phyloP scores from a whole-genome alignment of 2,329 filamentous ascomycete genomes.

The Cytospora schulzeri region DNA sequence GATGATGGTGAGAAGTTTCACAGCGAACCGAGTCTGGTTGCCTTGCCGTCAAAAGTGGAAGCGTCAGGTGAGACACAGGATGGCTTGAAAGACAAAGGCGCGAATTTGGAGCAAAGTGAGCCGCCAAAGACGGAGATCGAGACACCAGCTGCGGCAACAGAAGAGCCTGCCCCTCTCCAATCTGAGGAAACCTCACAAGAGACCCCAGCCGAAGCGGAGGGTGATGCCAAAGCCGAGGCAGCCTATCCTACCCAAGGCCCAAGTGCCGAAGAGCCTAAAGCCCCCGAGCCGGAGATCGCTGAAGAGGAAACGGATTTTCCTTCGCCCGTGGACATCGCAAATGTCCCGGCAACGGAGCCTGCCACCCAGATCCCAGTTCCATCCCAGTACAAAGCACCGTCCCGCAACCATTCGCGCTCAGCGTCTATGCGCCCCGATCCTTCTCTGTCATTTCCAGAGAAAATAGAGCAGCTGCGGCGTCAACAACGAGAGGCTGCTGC shows the following conservation, averaged over 20 bases:
- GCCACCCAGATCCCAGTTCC: slow-evolving; percentile 15
- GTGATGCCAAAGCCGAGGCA: background rate
- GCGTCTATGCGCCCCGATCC: slow-evolving; percentile 22
- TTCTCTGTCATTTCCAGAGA: slow-evolving; percentile 45
- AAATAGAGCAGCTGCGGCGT: slow-evolving; percentile 54
- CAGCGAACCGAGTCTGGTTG: slow-evolving; percentile 21
- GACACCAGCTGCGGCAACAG: background rate
- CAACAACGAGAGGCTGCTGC: slow-evolving; percentile 45
- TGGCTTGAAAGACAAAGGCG: background rate
- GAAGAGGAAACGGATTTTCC: background rate
- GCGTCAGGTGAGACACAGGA: slow-evolving; percentile 23
- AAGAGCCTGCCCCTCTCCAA: background rate
- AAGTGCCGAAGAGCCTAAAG: background rate
- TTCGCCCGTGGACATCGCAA: background rate
- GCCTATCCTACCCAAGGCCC: background rate
- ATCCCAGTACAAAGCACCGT: slow-evolving; percentile 20
- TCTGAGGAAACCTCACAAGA: slow-evolving; percentile 9
- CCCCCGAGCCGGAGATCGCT: background rate
- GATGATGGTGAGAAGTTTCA: slow-evolving; percentile 21
- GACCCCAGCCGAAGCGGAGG: background rate
- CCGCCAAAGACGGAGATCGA: slow-evolving; percentile 6
- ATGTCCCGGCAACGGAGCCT: background rate
- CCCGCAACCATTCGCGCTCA: slow-evolving; percentile 25
- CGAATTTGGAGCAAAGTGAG: background rate
- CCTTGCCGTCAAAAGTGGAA: slow-evolving; percentile 28